Evolutionary conservation across 208 protist genomes (phyloP).

Genomic region (Novymonas esmeraldas): DNA sequence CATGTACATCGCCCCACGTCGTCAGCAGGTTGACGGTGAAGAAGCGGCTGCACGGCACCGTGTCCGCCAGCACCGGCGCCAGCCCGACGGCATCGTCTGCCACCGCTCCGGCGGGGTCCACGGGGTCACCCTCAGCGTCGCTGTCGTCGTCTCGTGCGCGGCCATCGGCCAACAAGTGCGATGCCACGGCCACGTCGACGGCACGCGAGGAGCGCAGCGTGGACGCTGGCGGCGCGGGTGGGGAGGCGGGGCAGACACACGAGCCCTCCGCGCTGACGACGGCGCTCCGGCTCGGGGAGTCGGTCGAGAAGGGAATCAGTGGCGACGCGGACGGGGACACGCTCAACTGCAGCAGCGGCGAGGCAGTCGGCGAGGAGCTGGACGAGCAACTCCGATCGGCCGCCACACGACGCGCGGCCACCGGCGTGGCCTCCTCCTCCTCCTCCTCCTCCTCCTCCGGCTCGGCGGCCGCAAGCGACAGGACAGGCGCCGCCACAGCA

Average conservation of each 20-base stretch:
- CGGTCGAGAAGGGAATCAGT: neutral
- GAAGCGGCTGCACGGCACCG: slow-evolving; percentile 56
- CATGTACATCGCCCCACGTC: slow-evolving; percentile 91
- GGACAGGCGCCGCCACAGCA: no score
- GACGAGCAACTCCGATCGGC: neutral
- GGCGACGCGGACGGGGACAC: neutral
- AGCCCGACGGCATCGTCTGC: slow-evolving; percentile 14
- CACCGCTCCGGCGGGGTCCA: neutral
- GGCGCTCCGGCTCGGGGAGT: neutral
- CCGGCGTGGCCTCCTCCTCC: neutral
- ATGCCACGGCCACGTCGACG: no score
- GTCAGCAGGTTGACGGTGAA: slow-evolving; percentile 72
- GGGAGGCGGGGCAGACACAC: neutral
- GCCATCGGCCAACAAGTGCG: no score
- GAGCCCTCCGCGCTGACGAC: neutral
- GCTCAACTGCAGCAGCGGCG: neutral
- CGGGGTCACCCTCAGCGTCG: no score
- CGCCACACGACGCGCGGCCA: neutral
- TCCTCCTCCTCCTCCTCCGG: neutral
- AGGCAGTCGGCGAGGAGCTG: neutral
- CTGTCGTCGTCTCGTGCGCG: neutral
- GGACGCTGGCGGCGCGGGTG: neutral
- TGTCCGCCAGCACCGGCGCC: slow-evolving; percentile 35
- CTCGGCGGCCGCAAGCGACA: no score
- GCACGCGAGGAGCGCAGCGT: no score